phyloP scores from a whole-genome alignment of 805 yeast genomes.

The Pichia deserticola region DNA sequence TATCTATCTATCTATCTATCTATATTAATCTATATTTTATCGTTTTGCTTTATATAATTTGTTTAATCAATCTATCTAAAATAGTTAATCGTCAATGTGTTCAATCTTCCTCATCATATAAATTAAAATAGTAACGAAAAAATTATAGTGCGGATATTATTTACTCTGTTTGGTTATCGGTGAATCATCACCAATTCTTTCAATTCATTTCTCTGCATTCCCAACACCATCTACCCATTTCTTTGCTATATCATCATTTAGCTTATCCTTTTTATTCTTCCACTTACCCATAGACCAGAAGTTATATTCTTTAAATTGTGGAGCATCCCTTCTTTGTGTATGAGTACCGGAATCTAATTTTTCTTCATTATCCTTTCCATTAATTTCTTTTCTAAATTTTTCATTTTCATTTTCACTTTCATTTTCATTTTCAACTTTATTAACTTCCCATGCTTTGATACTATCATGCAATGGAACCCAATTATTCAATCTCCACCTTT shows the following conservation, averaged over 20 bases:
- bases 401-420: neutral
- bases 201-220: neutral
- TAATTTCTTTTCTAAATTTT: no score
- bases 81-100: no score
- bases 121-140: no score
- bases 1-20: no score
- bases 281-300: conserved; percentile 67
- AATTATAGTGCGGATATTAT: no score
- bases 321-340: conserved; percentile 26
- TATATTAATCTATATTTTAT: no score
- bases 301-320: conserved; percentile 38
- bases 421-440: neutral
- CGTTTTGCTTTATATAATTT: no score
- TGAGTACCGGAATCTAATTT: neutral
- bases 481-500: conserved; percentile 40
- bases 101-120: no score
- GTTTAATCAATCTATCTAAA: no score
- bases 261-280: conserved; percentile 39
- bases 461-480: conserved; percentile 50
- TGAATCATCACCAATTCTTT: no score
- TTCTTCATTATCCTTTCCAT: neutral
- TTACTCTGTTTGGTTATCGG: no score
- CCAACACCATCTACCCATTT: conserved; percentile 45
- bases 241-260: conserved; percentile 48
- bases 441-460: conserved; percentile 53